Evolutionary conservation across 371 early-diverging fungal genomes (phyloP).

Genomic region (Smittium culicis): DNA sequence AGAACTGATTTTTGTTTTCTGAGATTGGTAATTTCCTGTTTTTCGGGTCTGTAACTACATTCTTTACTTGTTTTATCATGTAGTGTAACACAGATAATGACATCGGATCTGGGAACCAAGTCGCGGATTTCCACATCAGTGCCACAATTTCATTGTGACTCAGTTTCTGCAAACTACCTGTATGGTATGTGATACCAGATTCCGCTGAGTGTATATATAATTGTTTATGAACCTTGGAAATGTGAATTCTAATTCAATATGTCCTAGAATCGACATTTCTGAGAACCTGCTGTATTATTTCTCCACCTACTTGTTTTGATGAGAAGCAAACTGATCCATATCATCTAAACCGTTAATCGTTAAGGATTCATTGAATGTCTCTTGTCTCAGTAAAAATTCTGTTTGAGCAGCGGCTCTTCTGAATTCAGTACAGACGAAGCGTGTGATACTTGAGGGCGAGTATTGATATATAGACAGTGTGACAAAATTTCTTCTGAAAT

Average conservation of each 20-base stretch:
- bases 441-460: too few relatives aligned
- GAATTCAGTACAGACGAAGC: too few relatives aligned
- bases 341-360: too few relatives aligned
- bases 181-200: neutral
- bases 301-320: too few relatives aligned
- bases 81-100: neutral
- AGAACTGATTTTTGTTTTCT: neutral
- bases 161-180: neutral
- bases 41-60: neutral
- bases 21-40: neutral
- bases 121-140: neutral
- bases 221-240: neutral
- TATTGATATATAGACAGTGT: too few relatives aligned
- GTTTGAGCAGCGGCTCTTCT: too few relatives aligned
- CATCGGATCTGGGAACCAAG: neutral
- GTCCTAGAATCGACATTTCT: neutral
- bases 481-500: too few relatives aligned
- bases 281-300: too few relatives aligned
- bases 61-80: neutral
- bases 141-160: neutral
- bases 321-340: too few relatives aligned
- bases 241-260: neutral
- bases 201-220: neutral
- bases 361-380: too few relatives aligned
- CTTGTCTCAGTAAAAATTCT: too few relatives aligned